Percentiles rank a stretch among this genome's conserved stretches.
phyloP scores from a whole-genome alignment of 169 alveolate genomes.

The Eimeria mitis region DNA sequence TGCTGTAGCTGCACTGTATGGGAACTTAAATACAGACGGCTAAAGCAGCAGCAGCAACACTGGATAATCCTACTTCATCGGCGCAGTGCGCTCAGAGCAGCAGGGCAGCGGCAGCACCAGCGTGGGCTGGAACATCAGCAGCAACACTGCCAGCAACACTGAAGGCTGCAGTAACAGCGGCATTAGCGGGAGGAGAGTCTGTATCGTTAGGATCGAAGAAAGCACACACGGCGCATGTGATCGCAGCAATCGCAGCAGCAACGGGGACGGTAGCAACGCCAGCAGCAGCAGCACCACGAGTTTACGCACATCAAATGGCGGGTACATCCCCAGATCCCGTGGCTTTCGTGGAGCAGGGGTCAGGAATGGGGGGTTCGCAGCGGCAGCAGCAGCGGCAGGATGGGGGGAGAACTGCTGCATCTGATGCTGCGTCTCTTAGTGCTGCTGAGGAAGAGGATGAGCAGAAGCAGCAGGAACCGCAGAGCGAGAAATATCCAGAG shows the following conservation, averaged over 20 bases:
- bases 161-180: slow-evolving; percentile 13
- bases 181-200: background rate
- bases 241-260: slow-evolving; percentile 41
- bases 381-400: slow-evolving; percentile 53
- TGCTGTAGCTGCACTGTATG: slow-evolving; percentile 13
- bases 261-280: slow-evolving; percentile 19
- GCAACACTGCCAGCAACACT: background rate
- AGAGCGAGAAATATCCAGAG: slow-evolving; percentile 5
- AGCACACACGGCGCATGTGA: slow-evolving; percentile 16
- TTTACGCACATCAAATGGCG: slow-evolving; percentile 31
- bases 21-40: background rate
- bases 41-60: slow-evolving; percentile 43
- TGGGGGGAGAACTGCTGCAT: slow-evolving; percentile 1
- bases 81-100: slow-evolving; percentile 27
- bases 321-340: slow-evolving; percentile 32
- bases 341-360: slow-evolving; percentile 34
- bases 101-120: slow-evolving; percentile 14
- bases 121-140: background rate
- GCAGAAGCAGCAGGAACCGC: slow-evolving; percentile 26
- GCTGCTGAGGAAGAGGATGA: slow-evolving; percentile 48
- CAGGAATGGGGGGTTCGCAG: slow-evolving; percentile 9
- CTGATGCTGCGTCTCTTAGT: slow-evolving; percentile 15
- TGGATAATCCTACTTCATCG: background rate
- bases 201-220: background rate
- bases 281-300: slow-evolving; percentile 42